A percentile compares a stretch with the other conserved stretches of the same genome.
Evolutionary conservation across 192 early-diverging fungal genomes (phyloP).

Genomic region (Phlyctochytrium arcticum): DNA sequence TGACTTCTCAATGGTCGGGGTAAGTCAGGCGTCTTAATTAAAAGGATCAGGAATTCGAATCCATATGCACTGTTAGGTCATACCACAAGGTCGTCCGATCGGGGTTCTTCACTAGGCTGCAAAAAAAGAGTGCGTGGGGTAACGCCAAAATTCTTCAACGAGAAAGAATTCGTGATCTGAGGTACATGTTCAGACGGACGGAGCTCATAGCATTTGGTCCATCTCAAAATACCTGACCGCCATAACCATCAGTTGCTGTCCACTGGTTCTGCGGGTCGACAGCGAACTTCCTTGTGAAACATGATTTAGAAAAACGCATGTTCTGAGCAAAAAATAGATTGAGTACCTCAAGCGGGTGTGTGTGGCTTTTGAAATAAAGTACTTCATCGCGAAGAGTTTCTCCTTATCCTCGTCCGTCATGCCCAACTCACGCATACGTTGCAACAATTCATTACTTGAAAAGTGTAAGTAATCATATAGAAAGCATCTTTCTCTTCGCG

Average conservation of each 20-base stretch:
- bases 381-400: slow-evolving; percentile 66
- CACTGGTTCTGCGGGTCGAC: slow-evolving; percentile 4
- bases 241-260: slow-evolving; percentile 9
- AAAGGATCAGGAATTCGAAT: too few relatives aligned
- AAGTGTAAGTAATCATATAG: too few relatives aligned
- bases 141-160: slow-evolving; percentile 56
- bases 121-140: slow-evolving; percentile 71
- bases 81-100: background rate
- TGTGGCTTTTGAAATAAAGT: slow-evolving; percentile 74
- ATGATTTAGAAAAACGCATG: background rate
- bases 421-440: slow-evolving; percentile 55
- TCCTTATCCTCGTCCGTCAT: slow-evolving; percentile 75
- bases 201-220: background rate
- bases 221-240: background rate
- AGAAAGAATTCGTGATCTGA: too few relatives aligned
- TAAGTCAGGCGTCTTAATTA: too few relatives aligned
- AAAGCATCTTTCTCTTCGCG: too few relatives aligned
- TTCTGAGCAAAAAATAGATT: background rate
- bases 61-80: too few relatives aligned
- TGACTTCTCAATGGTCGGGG: too few relatives aligned
- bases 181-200: too few relatives aligned
- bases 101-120: slow-evolving; percentile 36
- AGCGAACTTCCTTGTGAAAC: background rate
- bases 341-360: slow-evolving; percentile 33
- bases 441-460: slow-evolving; percentile 30